These are phyloP conservation scores for Escovopsis sp. DNA, from an alignment of 2,329 filamentous ascomycete genomes.

Conservation along the genomic window DNA sequence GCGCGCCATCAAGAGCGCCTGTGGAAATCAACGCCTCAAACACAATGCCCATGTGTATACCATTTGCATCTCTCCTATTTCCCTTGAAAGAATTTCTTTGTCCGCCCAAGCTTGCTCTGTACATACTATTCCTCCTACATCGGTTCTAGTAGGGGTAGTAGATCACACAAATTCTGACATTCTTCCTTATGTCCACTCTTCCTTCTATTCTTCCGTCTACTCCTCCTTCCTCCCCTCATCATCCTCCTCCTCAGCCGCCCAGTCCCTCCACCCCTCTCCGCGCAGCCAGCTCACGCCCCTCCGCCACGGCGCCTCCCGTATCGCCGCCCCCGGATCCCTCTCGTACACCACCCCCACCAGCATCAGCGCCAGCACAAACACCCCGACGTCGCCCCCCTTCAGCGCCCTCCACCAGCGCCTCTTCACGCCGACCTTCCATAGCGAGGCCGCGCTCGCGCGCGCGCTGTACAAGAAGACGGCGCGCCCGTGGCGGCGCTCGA, in stretches of 20 bases:
- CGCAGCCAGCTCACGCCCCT: slow-evolving; percentile 60
- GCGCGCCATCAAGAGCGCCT: too few relatives aligned
- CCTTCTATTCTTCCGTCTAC: too few relatives aligned
- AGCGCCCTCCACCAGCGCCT: slow-evolving; percentile 73
- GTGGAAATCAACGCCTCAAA: too few relatives aligned
- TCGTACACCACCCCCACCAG: slow-evolving; percentile 68
- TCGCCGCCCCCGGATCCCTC: slow-evolving; percentile 44
- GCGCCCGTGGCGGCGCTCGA: slow-evolving; percentile 50
- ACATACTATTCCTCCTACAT: too few relatives aligned
- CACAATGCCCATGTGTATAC: too few relatives aligned
- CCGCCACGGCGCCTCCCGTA: slow-evolving; percentile 50
- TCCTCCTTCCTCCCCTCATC: slow-evolving; percentile 22
- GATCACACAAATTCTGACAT: too few relatives aligned
- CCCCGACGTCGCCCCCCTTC: slow-evolving; percentile 65
- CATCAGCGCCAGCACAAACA: slow-evolving; percentile 69
- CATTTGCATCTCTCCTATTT: too few relatives aligned
- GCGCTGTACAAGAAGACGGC: slow-evolving; percentile 65
- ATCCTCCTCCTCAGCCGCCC: slow-evolving; percentile 38
- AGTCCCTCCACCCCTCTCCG: slow-evolving; percentile 63
- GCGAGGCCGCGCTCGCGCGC: slow-evolving; percentile 60
- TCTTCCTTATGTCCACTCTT: too few relatives aligned
- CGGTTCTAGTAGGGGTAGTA: too few relatives aligned
- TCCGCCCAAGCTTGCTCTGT: too few relatives aligned
- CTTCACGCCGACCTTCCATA: slow-evolving; percentile 94
- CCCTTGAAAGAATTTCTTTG: too few relatives aligned